A percentile compares a stretch with the other conserved stretches of the same genome.
Evolutionary conservation across 257 asterid genomes (phyloP).

Genomic region (Nicotiana knightiana): DNA sequence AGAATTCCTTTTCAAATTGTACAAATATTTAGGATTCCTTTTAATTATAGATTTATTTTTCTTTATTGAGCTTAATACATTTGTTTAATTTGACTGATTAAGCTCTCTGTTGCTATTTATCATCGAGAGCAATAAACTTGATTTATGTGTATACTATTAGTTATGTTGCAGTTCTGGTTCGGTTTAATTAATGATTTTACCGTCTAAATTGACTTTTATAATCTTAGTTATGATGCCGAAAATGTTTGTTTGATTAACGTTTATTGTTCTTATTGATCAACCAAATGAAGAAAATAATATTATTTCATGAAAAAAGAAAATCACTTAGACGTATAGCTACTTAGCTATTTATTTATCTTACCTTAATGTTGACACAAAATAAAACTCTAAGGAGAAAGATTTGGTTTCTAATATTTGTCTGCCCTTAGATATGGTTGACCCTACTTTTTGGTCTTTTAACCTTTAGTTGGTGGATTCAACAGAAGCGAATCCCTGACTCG

Average conservation of each 20-base stretch:
- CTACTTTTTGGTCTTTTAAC: neutral
- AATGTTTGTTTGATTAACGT: neutral
- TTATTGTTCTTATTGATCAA: neutral
- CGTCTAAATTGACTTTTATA: neutral
- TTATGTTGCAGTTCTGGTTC: neutral
- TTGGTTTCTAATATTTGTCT: neutral
- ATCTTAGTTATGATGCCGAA: neutral
- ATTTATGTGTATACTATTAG: neutral
- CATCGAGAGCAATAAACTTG: constrained; percentile 2
- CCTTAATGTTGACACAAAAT: neutral
- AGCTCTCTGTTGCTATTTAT: neutral
- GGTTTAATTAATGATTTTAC: neutral
- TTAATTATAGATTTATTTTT: too few species aligned
- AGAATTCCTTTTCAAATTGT: neutral
- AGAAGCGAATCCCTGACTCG: neutral
- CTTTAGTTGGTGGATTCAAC: neutral
- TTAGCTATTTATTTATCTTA: neutral
- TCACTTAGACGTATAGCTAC: neutral
- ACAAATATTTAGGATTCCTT: neutral
- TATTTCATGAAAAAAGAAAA: neutral
- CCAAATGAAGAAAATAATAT: neutral
- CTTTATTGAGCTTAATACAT: neutral
- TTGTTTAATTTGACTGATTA: too few species aligned
- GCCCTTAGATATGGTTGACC: neutral
- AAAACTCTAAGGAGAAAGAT: neutral